These are phyloP conservation scores for Raphanus hybrid DNA, from an alignment of 441 rosid species.

Conservation along the genomic window DNA sequence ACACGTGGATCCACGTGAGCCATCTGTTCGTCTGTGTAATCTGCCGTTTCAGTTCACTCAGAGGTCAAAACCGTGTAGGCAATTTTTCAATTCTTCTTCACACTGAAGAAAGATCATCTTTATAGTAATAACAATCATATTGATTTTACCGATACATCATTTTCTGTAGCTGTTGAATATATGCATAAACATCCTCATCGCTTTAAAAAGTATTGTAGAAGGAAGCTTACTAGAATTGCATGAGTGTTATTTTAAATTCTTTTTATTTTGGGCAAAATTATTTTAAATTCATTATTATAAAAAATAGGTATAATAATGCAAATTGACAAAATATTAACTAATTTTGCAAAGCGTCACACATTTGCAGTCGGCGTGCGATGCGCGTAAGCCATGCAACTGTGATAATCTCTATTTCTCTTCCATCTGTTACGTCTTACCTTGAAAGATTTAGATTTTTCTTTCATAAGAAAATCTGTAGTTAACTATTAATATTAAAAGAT, in stretches of 20 bases:
- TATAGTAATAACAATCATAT: neutral
- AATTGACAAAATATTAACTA: constrained; percentile 14
- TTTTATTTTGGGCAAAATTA: too few species aligned
- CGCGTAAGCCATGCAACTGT: constrained; percentile 61
- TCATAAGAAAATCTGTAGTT: neutral
- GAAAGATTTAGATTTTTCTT: constrained; percentile 17
- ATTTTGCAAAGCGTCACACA: constrained; percentile 40
- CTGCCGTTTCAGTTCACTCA: constrained; percentile 34
- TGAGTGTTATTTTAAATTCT: neutral
- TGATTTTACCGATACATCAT: constrained; percentile 13
- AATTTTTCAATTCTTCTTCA: constrained; percentile 26
- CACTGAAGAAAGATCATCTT: constrained; percentile 21
- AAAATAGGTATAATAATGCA: neutral
- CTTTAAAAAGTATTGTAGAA: neutral
- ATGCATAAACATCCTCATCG: neutral
- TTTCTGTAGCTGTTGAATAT: constrained; percentile 27
- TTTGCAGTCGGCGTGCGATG: constrained; percentile 42
- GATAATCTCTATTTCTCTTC: constrained; percentile 17
- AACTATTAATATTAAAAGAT: neutral
- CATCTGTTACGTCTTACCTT: constrained; percentile 38
- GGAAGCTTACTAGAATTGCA: neutral
- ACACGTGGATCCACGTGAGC: constrained; percentile 34
- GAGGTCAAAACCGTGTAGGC: constrained; percentile 14
- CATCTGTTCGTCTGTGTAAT: constrained; percentile 20
- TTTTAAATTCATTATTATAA: neutral